A percentile compares a stretch with the other conserved stretches of the same genome.
Conservation (phyloP, 2,329 filamentous ascomycete genomes). For the Exophiala dermatitidis region DNA sequence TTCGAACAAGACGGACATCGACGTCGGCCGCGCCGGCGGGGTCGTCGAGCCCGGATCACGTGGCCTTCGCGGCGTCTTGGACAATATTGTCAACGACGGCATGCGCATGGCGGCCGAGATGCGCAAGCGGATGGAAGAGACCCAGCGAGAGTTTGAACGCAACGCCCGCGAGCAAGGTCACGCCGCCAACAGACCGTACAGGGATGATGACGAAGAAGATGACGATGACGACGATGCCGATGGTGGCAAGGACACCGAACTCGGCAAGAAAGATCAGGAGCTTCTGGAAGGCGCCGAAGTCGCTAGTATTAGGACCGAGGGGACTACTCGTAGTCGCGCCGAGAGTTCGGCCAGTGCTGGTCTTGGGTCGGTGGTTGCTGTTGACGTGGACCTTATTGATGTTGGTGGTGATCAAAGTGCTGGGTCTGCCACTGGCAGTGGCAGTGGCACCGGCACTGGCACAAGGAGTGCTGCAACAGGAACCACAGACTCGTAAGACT, state of each 20-base stretch:
- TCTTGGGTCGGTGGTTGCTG: too few species aligned
- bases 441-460: conserved; percentile 1
- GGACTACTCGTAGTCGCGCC: conserved; percentile 11
- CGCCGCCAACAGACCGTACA: conserved; percentile 3
- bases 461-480: conserved; percentile 4
- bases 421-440: neutral
- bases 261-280: conserved; percentile 51
- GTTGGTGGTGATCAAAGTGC: neutral
- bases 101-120: conserved; percentile 95
- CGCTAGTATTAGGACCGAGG: conserved; percentile 38
- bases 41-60: conserved; percentile 60
- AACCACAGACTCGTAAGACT: neutral
- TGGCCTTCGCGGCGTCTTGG: conserved; percentile 82
- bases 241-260: conserved; percentile 35
- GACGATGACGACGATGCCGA: conserved; percentile 47
- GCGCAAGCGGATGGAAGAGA: conserved; percentile 86
- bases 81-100: conserved; percentile 95
- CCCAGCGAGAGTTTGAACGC: conserved; percentile 81
- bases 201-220: conserved; percentile 49
- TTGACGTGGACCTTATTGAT: neutral
- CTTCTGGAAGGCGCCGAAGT: conserved; percentile 69
- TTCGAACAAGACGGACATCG: conserved; percentile 29
- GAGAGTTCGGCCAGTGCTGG: conserved; percentile 6
- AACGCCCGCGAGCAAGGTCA: conserved; percentile 62
- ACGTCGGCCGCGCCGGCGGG: conserved; percentile 45